These are phyloP conservation scores for Aspergillus carbonarius DNA, from an alignment of 2,329 filamentous ascomycete species.

Conservation along the genomic window DNA sequence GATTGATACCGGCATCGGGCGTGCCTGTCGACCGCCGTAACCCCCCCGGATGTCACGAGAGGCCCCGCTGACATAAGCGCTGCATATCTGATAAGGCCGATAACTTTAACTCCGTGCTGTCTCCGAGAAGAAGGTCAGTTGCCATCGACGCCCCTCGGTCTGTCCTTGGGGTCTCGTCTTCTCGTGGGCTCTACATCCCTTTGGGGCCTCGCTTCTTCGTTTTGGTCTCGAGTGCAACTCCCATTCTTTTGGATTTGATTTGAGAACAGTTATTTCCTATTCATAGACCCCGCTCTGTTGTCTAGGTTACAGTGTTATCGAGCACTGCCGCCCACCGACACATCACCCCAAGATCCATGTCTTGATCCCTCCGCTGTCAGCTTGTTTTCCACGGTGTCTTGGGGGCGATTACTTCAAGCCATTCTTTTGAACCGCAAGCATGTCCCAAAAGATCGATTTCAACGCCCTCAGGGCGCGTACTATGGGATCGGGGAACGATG, in stretches of 20 bases:
- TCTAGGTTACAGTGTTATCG: not conserved
- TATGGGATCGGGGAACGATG: conserved; percentile 79
- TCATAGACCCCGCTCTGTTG: not conserved
- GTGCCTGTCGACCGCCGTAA: conserved; percentile 1
- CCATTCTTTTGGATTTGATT: not conserved
- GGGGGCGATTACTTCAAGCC: not conserved
- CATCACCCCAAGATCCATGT: not conserved
- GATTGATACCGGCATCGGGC: not conserved
- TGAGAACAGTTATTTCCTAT: not conserved
- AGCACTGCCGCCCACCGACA: not conserved
- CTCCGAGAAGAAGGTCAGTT: not conserved
- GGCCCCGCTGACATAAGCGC: not conserved
- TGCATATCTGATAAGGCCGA: not conserved
- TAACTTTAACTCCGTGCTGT: conserved; percentile 6
- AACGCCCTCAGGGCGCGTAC: conserved; percentile 79
- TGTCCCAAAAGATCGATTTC: conserved; percentile 69
- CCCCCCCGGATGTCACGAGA: not conserved
- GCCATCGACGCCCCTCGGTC: not conserved
- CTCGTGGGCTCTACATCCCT: not conserved
- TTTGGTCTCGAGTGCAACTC: not conserved
- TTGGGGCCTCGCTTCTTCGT: not conserved
- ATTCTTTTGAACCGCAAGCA: conserved; percentile 33
- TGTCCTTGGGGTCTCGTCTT: not conserved
- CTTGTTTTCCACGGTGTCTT: not conserved
- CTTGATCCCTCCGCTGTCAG: not conserved